phyloP scores from a whole-genome alignment of 1,139 yeast genomes.

The Waltiozyma sp. region DNA sequence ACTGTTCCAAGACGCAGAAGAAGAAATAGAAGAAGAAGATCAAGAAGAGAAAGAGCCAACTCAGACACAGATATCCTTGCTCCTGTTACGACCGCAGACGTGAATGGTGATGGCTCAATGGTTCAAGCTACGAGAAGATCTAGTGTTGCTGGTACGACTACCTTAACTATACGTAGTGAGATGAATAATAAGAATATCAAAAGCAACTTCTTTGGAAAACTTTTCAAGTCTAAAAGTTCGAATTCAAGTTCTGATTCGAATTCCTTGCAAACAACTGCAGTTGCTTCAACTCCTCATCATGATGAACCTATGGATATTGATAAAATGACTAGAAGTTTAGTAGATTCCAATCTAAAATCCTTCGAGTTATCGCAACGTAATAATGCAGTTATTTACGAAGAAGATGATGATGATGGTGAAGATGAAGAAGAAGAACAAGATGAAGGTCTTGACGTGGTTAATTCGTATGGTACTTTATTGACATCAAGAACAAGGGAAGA shows the following conservation, averaged over 20 bases:
- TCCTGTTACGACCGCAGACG: background rate
- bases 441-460: slow-evolving; percentile 9
- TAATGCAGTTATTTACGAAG: slow-evolving; percentile 9
- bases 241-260: background rate
- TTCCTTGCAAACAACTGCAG: background rate
- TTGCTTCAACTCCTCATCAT: background rate
- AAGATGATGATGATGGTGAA: slow-evolving; percentile 22
- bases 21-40: slow-evolving; percentile 23
- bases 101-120: slow-evolving; percentile 6
- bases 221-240: background rate
- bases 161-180: background rate
- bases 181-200: background rate
- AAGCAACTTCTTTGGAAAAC: background rate
- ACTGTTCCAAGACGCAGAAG: slow-evolving; percentile 66
- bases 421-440: slow-evolving; percentile 8
- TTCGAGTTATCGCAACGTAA: background rate
- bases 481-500: background rate
- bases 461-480: slow-evolving; percentile 2
- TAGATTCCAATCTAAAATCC: background rate
- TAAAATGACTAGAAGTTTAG: slow-evolving; percentile 3
- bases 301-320: slow-evolving; percentile 3
- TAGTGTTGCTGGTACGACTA: background rate
- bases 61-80: slow-evolving; percentile 12
- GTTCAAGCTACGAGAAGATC: background rate
- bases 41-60: slow-evolving; percentile 16